phyloP scores from a whole-genome alignment of 2,329 filamentous ascomycete genomes.

The Pestalotiopsis sp. region DNA sequence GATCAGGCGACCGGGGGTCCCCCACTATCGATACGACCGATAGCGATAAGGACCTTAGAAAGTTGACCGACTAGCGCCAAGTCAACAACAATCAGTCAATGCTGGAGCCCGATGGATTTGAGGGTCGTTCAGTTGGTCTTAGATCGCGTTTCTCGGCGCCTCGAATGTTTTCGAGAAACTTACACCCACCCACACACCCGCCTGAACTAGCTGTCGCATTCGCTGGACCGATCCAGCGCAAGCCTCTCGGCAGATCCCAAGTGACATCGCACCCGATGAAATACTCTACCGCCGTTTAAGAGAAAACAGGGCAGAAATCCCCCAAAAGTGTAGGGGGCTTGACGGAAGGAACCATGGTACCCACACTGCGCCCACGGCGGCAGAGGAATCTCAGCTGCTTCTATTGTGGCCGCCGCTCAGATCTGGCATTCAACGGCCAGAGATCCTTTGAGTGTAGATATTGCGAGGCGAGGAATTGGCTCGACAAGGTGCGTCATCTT shows the following conservation, averaged over 20 bases:
- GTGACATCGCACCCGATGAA: neutral
- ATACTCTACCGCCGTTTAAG: neutral
- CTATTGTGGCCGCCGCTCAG: conserved; percentile 75
- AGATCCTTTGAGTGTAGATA: conserved; percentile 69
- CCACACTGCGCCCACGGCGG: conserved; percentile 28
- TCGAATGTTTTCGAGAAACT: neutral
- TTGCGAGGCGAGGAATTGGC: conserved; percentile 86
- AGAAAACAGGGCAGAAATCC: neutral
- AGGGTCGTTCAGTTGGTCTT: neutral
- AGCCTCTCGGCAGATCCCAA: neutral
- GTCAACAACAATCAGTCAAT: neutral
- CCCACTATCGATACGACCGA: neutral
- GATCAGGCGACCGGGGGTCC: neutral
- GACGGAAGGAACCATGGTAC: conserved; percentile 11
- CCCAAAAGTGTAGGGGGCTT: neutral
- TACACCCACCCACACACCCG: neutral
- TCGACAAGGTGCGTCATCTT: conserved; percentile 71
- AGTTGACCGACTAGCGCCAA: neutral
- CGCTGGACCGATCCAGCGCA: neutral
- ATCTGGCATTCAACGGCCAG: conserved; percentile 58
- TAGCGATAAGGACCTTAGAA: conserved; percentile 1
- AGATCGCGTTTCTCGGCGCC: neutral
- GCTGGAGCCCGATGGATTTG: neutral
- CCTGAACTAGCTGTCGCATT: neutral
- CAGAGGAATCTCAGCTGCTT: conserved; percentile 65